phyloP scores from a whole-genome alignment of 768 basidiomycete species.

The Suillus sp. region DNA sequence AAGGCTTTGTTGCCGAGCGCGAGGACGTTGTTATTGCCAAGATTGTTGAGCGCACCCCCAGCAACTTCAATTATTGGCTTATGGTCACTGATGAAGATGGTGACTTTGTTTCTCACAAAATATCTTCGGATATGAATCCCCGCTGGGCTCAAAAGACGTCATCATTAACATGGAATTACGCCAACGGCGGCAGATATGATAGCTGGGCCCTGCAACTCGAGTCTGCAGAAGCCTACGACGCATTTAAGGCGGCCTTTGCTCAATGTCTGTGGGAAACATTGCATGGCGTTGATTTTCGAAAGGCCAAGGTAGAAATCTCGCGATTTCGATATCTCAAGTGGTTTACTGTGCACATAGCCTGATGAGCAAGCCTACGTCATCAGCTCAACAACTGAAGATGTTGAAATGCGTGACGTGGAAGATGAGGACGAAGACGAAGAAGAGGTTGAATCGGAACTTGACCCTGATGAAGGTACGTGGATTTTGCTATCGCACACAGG shows the following conservation, averaged over 20 bases:
- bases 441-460: conserved; percentile 69
- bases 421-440: conserved; percentile 82
- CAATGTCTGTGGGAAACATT: conserved; percentile 79
- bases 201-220: conserved; percentile 86
- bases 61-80: conserved; percentile 60
- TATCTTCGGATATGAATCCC: conserved; percentile 72
- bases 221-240: conserved; percentile 53
- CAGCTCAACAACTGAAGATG: conserved; percentile 75
- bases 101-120: conserved; percentile 59
- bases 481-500: background rate
- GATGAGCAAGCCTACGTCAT: conserved; percentile 90
- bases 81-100: conserved; percentile 52
- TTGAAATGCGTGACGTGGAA: conserved; percentile 82
- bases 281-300: conserved; percentile 73
- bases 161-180: conserved; percentile 90
- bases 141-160: conserved; percentile 59
- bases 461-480: conserved; percentile 57
- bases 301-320: conserved; percentile 63
- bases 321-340: background rate
- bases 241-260: conserved; percentile 65
- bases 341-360: conserved; percentile 40
- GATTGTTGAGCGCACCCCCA: conserved; percentile 49
- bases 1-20: conserved; percentile 45
- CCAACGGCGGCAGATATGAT: conserved; percentile 53
- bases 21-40: conserved; percentile 57